Evolutionary conservation across 176 grass and related monocot species (phyloP).

Genomic region (Tillandsia fasciculata): DNA sequence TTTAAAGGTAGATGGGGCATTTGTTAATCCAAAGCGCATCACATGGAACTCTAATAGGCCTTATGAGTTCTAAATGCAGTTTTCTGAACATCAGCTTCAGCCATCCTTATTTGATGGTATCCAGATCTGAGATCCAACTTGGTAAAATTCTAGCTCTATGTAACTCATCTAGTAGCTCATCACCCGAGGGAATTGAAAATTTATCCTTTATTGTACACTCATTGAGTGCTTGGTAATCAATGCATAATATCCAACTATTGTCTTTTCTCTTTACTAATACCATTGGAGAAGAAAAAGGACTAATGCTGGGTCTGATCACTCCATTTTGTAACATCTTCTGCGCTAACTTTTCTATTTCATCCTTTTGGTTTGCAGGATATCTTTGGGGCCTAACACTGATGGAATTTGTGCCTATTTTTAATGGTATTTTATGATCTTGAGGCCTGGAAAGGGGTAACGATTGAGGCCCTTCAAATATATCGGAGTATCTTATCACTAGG

Average conservation of each 20-base stretch:
- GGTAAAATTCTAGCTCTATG: not conserved
- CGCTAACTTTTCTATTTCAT: not conserved
- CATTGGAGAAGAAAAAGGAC: not conserved
- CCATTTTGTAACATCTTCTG: not conserved
- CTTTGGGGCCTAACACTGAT: not conserved
- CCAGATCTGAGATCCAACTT: conserved; percentile 10
- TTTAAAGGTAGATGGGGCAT: not conserved
- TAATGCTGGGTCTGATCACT: not conserved
- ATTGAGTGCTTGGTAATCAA: not conserved
- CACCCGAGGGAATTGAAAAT: conserved; percentile 1
- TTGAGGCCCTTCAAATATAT: not conserved
- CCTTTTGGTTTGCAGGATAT: not conserved
- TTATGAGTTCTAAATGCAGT: not conserved
- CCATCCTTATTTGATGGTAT: conserved; percentile 13
- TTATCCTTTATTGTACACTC: not conserved
- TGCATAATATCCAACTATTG: not conserved
- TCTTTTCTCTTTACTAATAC: not conserved
- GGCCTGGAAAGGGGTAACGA: not conserved
- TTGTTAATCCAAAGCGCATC: not conserved
- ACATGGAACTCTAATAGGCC: not conserved
- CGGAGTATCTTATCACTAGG: not conserved
- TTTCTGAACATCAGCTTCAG: not conserved
- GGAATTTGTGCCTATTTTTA: not conserved
- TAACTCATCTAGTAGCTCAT: conserved; percentile 14
- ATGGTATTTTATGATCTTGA: not conserved